A percentile compares a stretch with the other conserved stretches of the same genome.
Conservation (phyloP, 306 rosid genomes). For the Castanospermum australe region DNA sequence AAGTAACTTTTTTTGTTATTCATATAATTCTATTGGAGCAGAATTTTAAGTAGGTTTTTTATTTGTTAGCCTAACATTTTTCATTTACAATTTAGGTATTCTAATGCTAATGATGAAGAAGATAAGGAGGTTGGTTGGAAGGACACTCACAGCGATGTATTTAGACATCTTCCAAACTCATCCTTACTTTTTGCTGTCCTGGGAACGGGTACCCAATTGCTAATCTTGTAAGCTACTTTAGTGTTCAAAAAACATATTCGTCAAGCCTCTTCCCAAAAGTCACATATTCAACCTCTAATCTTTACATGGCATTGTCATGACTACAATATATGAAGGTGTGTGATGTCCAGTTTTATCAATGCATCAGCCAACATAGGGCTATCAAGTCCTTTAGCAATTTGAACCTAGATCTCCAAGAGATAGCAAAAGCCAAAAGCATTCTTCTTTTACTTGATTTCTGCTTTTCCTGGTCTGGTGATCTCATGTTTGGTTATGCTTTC, state of each 20-base stretch:
- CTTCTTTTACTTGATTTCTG: neutral
- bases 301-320: constrained; percentile 22
- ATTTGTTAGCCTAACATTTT: constrained; percentile 26
- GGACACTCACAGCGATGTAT: constrained; percentile 73
- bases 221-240: constrained; percentile 65
- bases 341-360: neutral
- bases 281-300: neutral
- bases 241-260: constrained; percentile 23
- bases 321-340: constrained; percentile 14
- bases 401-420: neutral
- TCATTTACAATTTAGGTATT: constrained; percentile 42
- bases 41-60: neutral
- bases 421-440: neutral
- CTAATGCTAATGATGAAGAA: constrained; percentile 61
- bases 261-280: neutral
- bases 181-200: constrained; percentile 72
- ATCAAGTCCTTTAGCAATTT: constrained; percentile 15
- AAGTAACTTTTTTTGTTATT: constrained; percentile 49
- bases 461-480: neutral
- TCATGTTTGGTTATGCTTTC: neutral
- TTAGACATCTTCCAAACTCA: constrained; percentile 66
- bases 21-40: neutral
- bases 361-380: constrained; percentile 18
- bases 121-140: constrained; percentile 87
- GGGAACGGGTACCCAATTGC: constrained; percentile 85